These are phyloP conservation scores for Pichia sporocuriosa DNA, from an alignment of 805 yeast genomes.

Conservation along the genomic window DNA sequence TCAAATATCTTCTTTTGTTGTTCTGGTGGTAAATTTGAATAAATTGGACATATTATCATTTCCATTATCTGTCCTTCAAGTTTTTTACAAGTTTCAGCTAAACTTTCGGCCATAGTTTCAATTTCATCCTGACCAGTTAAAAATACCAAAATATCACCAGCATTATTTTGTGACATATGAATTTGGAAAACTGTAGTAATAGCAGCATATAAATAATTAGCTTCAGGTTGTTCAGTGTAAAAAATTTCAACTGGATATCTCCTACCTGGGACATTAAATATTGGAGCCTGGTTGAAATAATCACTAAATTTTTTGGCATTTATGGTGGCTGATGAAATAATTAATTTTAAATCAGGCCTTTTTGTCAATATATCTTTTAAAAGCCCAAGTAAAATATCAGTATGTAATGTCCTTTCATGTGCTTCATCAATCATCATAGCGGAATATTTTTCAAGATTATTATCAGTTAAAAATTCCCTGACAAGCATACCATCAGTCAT, in stretches of 20 bases:
- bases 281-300: constrained; percentile 79
- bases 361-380: constrained; percentile 59
- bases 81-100: constrained; percentile 51
- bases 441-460: constrained; percentile 59
- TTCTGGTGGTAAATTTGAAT: constrained; percentile 85
- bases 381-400: constrained; percentile 75
- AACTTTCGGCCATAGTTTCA: constrained; percentile 67
- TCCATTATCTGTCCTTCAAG: constrained; percentile 38
- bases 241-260: constrained; percentile 85
- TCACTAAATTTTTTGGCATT: constrained; percentile 82
- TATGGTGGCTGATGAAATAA: constrained; percentile 92
- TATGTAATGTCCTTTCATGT: constrained; percentile 90
- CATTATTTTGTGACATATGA: constrained; percentile 49
- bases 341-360: constrained; percentile 63
- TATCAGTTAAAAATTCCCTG: constrained; percentile 76
- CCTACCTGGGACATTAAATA: constrained; percentile 86
- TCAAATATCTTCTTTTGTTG: constrained; percentile 77
- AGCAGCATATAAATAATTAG: constrained; percentile 86
- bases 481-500: constrained; percentile 95
- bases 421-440: constrained; percentile 95
- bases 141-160: constrained; percentile 85
- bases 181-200: constrained; percentile 82
- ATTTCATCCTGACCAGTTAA: constrained; percentile 96
- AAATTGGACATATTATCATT: constrained; percentile 75
- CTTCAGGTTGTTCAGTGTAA: constrained; percentile 81